These are phyloP conservation scores for Cadophora malorum DNA, from an alignment of 2,329 filamentous ascomycete genomes.

Conservation along the genomic window DNA sequence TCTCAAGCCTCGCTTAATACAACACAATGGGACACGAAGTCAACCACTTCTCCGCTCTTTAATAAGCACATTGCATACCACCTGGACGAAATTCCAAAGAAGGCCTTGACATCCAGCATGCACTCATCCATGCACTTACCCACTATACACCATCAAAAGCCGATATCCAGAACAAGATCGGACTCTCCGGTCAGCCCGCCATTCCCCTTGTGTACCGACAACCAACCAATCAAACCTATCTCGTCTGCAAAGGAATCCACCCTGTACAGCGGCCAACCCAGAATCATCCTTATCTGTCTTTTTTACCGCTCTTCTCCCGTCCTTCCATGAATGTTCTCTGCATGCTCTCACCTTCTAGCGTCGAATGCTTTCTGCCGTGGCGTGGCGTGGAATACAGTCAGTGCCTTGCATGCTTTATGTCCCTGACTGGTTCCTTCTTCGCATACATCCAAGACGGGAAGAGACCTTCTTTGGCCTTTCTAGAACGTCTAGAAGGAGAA, in stretches of 20 bases:
- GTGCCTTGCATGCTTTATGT: background rate
- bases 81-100: background rate
- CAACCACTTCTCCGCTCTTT: background rate
- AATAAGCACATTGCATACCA: constrained; percentile 12
- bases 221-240: background rate
- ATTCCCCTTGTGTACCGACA: background rate
- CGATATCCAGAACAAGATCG: background rate
- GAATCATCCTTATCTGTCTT: background rate
- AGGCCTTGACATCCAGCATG: background rate
- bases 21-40: constrained; percentile 1
- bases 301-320: constrained; percentile 8
- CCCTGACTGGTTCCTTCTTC: no score
- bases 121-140: background rate
- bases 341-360: constrained; percentile 3
- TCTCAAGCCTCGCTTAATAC: background rate
- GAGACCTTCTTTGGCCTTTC: no score
- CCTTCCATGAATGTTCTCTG: constrained; percentile 18
- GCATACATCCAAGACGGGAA: no score
- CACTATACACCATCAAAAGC: background rate
- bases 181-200: background rate
- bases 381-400: background rate
- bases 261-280: background rate
- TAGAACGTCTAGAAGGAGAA: no score
- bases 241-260: no score
- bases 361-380: no score